These are phyloP conservation scores for Secale cereale DNA, from an alignment of 176 grass and related monocot genomes.

Conservation along the genomic window DNA sequence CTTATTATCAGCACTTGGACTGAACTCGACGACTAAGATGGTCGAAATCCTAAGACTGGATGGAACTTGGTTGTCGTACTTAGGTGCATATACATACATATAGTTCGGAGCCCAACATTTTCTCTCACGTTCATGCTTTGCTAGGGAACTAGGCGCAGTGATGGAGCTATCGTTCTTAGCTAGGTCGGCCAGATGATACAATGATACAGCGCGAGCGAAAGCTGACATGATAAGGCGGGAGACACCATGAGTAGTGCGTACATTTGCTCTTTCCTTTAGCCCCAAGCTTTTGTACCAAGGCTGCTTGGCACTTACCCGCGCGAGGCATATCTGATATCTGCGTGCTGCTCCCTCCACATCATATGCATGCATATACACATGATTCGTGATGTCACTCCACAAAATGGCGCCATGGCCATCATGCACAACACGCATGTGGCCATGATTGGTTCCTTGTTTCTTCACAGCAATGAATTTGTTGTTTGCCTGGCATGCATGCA, in stretches of 20 bases:
- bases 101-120: background rate
- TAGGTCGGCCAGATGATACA: slow-evolving; percentile 4
- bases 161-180: slow-evolving; percentile 3
- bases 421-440: slow-evolving; percentile 7
- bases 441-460: slow-evolving; percentile 25
- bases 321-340: slow-evolving; percentile 32
- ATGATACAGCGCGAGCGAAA: background rate
- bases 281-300: slow-evolving; percentile 45
- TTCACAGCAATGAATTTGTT: background rate
- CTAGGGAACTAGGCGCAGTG: background rate
- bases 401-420: slow-evolving; percentile 10
- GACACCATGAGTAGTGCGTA: slow-evolving; percentile 40
- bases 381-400: slow-evolving; percentile 43
- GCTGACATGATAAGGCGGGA: slow-evolving; percentile 25
- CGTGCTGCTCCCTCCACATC: background rate
- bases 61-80: background rate
- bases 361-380: slow-evolving; percentile 4
- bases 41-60: background rate
- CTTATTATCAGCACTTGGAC: too few species aligned
- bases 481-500: background rate
- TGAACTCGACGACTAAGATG: background rate
- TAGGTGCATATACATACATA: background rate
- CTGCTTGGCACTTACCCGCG: slow-evolving; percentile 34
- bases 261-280: slow-evolving; percentile 35
- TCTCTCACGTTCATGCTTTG: background rate